Base-by-base conservation (phyloP, 2,329 filamentous ascomycete species). In the Pseudogymnoascus destructans region DNA sequence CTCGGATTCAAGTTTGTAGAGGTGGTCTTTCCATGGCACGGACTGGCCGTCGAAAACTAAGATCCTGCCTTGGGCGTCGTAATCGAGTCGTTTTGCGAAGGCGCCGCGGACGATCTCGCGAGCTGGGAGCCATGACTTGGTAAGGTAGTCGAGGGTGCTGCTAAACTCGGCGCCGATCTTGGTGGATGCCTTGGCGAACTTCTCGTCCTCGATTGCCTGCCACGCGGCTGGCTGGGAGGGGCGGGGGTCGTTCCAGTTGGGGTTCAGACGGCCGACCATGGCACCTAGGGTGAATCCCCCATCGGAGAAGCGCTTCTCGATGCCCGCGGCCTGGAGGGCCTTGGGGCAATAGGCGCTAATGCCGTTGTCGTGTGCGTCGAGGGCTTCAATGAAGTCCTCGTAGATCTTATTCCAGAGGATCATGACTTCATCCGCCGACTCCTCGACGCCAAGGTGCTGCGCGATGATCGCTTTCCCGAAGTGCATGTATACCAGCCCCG, bases 351-450 rank as follows among this genome's bases (percentile, higher is more conserved):
- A 95, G 60, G 78, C 79, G 23, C 84, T 85, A 69, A 98, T 86
- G 64, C 93, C 93, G 72, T 98, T 98, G 77, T 98, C 93, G 73
- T 98, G 92, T 59, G 91, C 93, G 73, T 98, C 93, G 59, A 98
- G 85, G 1, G 93, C 90, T 77, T 98, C 93, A 70, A 98, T 79
- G 71, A 97, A 96, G 72, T 86, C 86, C 65, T 86, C 83, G 77
- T 98, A 98, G 56, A 98, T 74, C 77, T 96, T 96, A 67, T 82
- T 78, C 77, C 87, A 95, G 58, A 98, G 77, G 27, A 95, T 73
- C 38, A 79, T 77, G 46, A 93, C 85, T 64, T 90, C 84, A 42
- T 81, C 72, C 63, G 79, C 76, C 58, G 85, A 82, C 63, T 82
- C 75, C 10, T 78, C 69, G 25, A 84, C 73, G n/a, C 77, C 78